These are phyloP conservation scores for Kwoniella bestiolae DNA, from an alignment of 768 basidiomycete genomes.

Conservation along the genomic window DNA sequence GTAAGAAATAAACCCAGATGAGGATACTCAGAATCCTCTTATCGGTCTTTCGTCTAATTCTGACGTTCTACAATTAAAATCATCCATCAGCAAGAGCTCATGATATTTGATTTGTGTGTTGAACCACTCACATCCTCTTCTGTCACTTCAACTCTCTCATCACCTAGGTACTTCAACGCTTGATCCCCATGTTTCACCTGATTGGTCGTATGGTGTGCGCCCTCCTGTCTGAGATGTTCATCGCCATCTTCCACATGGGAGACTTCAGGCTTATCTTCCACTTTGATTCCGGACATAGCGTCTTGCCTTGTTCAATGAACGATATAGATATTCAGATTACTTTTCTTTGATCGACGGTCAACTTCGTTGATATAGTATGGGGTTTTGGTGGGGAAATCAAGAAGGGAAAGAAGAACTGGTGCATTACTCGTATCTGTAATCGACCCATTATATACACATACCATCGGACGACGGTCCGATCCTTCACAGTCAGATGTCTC, in stretches of 20 bases:
- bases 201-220: conserved; percentile 11
- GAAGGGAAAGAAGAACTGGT: neutral
- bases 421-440: neutral
- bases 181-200: conserved; percentile 41
- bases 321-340: too few species aligned
- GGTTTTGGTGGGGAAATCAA: too few species aligned
- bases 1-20: conserved; percentile 53
- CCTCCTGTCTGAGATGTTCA: conserved; percentile 2
- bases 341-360: too few species aligned
- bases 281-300: neutral
- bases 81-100: neutral
- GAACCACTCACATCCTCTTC: conserved; percentile 50
- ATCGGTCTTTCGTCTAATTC: conserved; percentile 52
- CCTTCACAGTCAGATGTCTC: neutral
- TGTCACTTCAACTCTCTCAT: conserved; percentile 47
- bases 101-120: neutral
- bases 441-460: too few species aligned
- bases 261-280: conserved; percentile 25
- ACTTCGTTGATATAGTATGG: too few species aligned
- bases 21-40: conserved; percentile 46
- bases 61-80: conserved; percentile 23
- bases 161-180: conserved; percentile 39
- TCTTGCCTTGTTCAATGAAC: too few species aligned
- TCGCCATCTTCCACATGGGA: conserved; percentile 22
- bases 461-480: neutral